These are phyloP conservation scores for Neurospora africana DNA, from an alignment of 495 filamentous ascomycete genomes.

Conservation along the genomic window DNA sequence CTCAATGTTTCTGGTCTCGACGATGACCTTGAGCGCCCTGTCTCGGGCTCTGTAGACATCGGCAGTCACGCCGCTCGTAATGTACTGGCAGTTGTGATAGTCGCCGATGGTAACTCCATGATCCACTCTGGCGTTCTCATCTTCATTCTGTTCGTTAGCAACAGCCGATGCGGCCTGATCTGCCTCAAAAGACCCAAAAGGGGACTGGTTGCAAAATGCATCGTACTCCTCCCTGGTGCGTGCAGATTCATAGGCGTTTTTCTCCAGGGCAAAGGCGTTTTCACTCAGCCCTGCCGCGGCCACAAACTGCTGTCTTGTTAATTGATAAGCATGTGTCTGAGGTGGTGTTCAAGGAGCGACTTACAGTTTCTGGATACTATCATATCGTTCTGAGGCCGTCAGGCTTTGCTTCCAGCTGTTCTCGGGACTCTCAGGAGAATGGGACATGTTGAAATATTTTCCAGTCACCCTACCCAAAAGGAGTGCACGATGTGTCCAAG, in stretches of 20 bases:
- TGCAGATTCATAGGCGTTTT: conserved; percentile 33
- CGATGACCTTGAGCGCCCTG: conserved; percentile 81
- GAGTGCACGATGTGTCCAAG: neutral
- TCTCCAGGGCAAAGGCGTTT: conserved; percentile 30
- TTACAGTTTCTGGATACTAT: conserved; percentile 42
- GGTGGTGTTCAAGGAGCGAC: conserved; percentile 2
- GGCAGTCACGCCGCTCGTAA: conserved; percentile 70
- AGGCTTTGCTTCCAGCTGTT: conserved; percentile 10
- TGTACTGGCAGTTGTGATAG: conserved; percentile 58
- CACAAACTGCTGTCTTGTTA: neutral
- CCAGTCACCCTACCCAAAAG: neutral
- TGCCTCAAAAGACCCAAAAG: neutral
- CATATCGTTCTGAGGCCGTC: conserved; percentile 39
- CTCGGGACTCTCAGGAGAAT: neutral
- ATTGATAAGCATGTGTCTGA: neutral
- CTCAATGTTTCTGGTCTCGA: conserved; percentile 55
- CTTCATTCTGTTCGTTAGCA: neutral
- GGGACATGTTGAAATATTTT: neutral
- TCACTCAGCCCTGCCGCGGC: conserved; percentile 9
- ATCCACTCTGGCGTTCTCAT: conserved; percentile 15
- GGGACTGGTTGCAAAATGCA: conserved; percentile 12
- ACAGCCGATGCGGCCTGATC: neutral
- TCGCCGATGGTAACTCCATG: conserved; percentile 54
- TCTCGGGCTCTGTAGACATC: conserved; percentile 54
- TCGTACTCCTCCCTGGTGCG: conserved; percentile 37